A percentile compares a stretch with the other conserved stretches of the same genome.
Conservation (phyloP, 1,139 yeast species). For the Kodamaea alishanica region DNA sequence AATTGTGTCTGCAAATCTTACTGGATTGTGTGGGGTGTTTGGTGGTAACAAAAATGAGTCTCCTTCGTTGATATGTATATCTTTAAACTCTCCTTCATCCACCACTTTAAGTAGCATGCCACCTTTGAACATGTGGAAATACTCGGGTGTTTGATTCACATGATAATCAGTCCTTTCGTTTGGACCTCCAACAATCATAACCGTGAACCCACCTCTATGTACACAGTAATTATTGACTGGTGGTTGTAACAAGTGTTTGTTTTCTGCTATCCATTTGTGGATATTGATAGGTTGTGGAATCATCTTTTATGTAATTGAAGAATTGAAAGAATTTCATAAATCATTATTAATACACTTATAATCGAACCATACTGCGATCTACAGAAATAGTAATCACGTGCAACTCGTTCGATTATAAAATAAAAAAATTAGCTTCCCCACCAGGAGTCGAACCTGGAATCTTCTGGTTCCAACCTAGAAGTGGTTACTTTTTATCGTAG, state of each 20-base stretch:
- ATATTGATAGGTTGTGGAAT: conserved; percentile 69
- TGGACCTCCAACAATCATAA: conserved; percentile 95
- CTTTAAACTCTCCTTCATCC: conserved; percentile 74
- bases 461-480: conserved; percentile 68
- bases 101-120: conserved; percentile 81
- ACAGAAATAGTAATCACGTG: background rate
- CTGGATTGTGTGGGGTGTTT: conserved; percentile 87
- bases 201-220: conserved; percentile 88
- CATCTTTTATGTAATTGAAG: conserved; percentile 31
- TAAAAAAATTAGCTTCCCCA: conserved; percentile 69
- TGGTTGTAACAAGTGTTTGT: conserved; percentile 72
- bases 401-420: no score
- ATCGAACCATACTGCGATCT: background rate
- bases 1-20: conserved; percentile 77
- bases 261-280: conserved; percentile 76
- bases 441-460: conserved; percentile 96
- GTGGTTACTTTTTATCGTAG: conserved; percentile 59
- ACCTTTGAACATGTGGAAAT: conserved; percentile 86
- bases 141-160: conserved; percentile 90
- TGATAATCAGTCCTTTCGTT: conserved; percentile 92
- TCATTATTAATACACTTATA: background rate
- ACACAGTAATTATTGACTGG: conserved; percentile 91
- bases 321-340: background rate
- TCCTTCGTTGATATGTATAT: conserved; percentile 75
- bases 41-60: conserved; percentile 84